Evolutionary conservation across 1,139 yeast species (phyloP).

Genomic region (Suhomyces choctaworum): DNA sequence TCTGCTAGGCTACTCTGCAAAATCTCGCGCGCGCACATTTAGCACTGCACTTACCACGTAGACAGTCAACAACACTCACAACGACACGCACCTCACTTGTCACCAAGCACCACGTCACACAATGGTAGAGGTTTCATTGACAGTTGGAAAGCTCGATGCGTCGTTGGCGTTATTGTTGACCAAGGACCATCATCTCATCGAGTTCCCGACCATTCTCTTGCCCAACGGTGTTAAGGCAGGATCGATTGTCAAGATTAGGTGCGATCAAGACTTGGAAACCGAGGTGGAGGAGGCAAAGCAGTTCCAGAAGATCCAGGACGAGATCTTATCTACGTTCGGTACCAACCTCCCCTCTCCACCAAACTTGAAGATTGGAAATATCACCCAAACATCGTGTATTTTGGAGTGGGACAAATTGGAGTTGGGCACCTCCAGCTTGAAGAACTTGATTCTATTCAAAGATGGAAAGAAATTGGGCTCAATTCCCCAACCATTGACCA

Average conservation of each 20-base stretch:
- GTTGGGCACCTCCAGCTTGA: slow-evolving; percentile 79
- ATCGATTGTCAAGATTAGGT: slow-evolving; percentile 82
- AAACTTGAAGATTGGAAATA: slow-evolving; percentile 65
- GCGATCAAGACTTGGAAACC: slow-evolving; percentile 75
- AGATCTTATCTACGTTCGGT: slow-evolving; percentile 74
- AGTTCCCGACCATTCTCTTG: slow-evolving; percentile 87
- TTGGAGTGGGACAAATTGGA: slow-evolving; percentile 90
- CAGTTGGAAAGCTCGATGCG: slow-evolving; percentile 95
- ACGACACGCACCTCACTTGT: neutral
- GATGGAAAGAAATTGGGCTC: slow-evolving; percentile 79
- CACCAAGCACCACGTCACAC: neutral
- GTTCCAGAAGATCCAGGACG: slow-evolving; percentile 70
- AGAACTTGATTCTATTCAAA: slow-evolving; percentile 75
- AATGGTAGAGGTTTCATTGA: slow-evolving; percentile 86
- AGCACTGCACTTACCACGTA: slow-evolving; percentile 3
- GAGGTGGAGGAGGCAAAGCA: slow-evolving; percentile 60
- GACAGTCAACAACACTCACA: slow-evolving; percentile 1
- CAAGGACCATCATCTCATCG: slow-evolving; percentile 90
- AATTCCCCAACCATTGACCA: slow-evolving; percentile 80
- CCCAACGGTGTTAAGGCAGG: slow-evolving; percentile 95
- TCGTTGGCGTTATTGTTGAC: slow-evolving; percentile 89
- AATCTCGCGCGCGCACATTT: neutral
- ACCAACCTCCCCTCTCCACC: slow-evolving; percentile 73
- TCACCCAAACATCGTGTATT: slow-evolving; percentile 93
- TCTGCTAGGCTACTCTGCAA: no score